Evolutionary conservation across 2,329 filamentous ascomycete genomes (phyloP), one percentile per base, ranked within the genome.

Genomic region (Corynespora cassiicola): DNA sequence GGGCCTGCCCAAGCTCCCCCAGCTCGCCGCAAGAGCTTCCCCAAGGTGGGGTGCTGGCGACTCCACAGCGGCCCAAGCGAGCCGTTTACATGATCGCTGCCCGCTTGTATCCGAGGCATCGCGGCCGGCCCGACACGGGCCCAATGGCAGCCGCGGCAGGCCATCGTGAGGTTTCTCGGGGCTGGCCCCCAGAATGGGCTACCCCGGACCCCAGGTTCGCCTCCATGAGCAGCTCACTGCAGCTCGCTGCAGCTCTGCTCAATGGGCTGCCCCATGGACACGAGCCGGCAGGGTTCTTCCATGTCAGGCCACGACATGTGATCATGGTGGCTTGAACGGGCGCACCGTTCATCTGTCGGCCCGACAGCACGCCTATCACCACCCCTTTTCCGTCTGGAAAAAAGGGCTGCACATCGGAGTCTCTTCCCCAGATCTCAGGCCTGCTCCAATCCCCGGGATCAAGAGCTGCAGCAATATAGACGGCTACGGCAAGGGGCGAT

Each of bases 361-460:
- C 46, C 46, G 46, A 38, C 33, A 24, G 17, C 16, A 6, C 17
- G 29, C 45, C 37, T 43, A 48, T 48, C 16, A 33, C 5, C 9
- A 14, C 4, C 5, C 5, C 20, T 36, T 30, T 5, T 9, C 7
- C 12, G 17, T 6, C 19, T 36, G 33, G 30, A 34, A 30, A 28
- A 32, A 10, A 16, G 15, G 10, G n/a, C 14, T 18, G 18, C 19
- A 16, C 38, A 30, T 54, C 50, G 54, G 50, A 39, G 43, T 32
- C 38, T 33, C 37, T 53, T 39, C 43, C 35, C 51, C 51, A 49
- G 42, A 50, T 44, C n/a, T n/a, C n/a, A n/a, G n/a, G n/a, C n/a
- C n/a, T n/a, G n/a, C n/a, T n/a, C n/a, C 43, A 42, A 36, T 45
- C 38, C 29, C 38, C 42, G 45, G 35, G 39, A 38, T 26, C 30